These are phyloP conservation scores for Aspergillus caelatus DNA, from an alignment of 2,329 filamentous ascomycete genomes.

Conservation along the genomic window DNA sequence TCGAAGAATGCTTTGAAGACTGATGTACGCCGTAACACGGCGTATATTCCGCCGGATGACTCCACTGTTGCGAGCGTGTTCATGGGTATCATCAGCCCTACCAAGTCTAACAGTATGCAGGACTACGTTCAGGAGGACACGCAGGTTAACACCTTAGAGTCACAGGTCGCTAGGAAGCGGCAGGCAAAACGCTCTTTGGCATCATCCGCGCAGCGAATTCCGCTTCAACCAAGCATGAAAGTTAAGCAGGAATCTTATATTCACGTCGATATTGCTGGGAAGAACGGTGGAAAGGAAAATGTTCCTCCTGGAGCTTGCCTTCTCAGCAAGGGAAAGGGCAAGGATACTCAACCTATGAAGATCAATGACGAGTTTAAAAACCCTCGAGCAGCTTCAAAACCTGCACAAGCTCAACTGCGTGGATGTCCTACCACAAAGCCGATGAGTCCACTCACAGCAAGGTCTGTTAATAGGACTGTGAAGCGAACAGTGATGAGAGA, in stretches of 20 bases:
- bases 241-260: slow-evolving; percentile 45
- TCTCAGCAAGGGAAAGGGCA: slow-evolving; percentile 24
- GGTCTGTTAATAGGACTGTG: slow-evolving; percentile 9
- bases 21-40: slow-evolving; percentile 39
- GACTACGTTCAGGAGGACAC: slow-evolving; percentile 19
- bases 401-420: background rate
- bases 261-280: slow-evolving; percentile 52
- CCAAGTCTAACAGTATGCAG: slow-evolving; percentile 30
- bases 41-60: slow-evolving; percentile 48
- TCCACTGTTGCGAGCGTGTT: slow-evolving; percentile 46
- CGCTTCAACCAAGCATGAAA: slow-evolving; percentile 49
- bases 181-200: slow-evolving; percentile 27
- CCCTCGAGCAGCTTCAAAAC: slow-evolving; percentile 27
- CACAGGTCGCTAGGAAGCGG: slow-evolving; percentile 37
- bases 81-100: slow-evolving; percentile 47
- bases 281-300: slow-evolving; percentile 65
- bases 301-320: slow-evolving; percentile 52
- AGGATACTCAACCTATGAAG: slow-evolving; percentile 18
- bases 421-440: background rate
- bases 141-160: slow-evolving; percentile 37
- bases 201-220: slow-evolving; percentile 40
- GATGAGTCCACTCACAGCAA: slow-evolving; percentile 11
- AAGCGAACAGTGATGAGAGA: slow-evolving; percentile 16
- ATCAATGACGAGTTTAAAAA: slow-evolving; percentile 26
- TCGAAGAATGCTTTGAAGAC: slow-evolving; percentile 30